Evolutionary conservation across 768 basidiomycete genomes (phyloP), one percentile per base, ranked within the genome.

Genomic region (Kwoniella newhampshirensis): DNA sequence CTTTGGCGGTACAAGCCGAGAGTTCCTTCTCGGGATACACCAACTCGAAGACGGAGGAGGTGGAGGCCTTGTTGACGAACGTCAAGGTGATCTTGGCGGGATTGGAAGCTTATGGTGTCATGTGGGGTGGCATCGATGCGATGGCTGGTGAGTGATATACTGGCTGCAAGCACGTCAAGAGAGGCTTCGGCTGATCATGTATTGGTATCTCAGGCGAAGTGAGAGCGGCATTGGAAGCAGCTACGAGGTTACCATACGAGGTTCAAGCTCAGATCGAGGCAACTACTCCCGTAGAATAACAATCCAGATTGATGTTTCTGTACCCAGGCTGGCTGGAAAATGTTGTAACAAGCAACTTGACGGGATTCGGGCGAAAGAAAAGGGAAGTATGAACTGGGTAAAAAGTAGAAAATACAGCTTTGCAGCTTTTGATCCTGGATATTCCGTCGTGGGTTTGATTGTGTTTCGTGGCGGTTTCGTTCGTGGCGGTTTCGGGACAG

Each of bases 101-200:
- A 43, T 47, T 76, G 5, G 67, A 74, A 47, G 73, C 75, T 15
- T 76, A 76, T 48, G 75, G 75, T 4, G 54, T 48, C 21, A 76
- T 76, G 75, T 76, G 75, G 75, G 75, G 59, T 28, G 75, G 75
- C 11, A 74, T 76, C 49, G 73, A 71, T 35, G 60, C 67, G 15
- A 76, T 76, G 75, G 75, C 73, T 37, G 61, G 73, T 74, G 57
- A 69, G 74, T 75, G 13, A 8, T 7, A 1, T 2, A 25, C 15
- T 36, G 7, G 12, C 15, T 4, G 43, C 9, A 51, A 11, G 17
- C n/a, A 36, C 35, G 15, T 21, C 18, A 7, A 36, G n/a, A 21
- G 23, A n/a, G 44, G 6, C 2, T 3, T 43, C 3, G 32, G 21
- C 36, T 47, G 35, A 43, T n/a, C 43, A 42, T 41, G 15, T 25